Conservation (phyloP, 2,329 filamentous ascomycete genomes). For the Sporothrix phasma region DNA sequence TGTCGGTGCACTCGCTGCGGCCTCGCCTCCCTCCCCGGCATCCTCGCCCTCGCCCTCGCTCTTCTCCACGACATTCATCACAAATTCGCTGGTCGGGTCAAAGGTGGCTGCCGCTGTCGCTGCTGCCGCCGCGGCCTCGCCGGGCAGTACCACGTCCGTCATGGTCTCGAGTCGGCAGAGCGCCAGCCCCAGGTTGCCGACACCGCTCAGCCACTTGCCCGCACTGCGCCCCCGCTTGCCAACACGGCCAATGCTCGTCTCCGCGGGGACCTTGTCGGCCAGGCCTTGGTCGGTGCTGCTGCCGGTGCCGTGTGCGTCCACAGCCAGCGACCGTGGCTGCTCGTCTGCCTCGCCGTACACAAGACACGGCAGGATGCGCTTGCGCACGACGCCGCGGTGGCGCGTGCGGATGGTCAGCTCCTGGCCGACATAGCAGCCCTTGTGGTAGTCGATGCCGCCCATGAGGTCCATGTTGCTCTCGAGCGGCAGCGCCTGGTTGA, state of each 20-base stretch:
- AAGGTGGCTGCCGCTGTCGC: conserved; percentile 52
- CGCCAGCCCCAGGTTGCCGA: conserved; percentile 75
- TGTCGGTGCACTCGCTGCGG: conserved; percentile 33
- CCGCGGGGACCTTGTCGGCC: conserved; percentile 32
- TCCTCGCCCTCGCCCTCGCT: conserved; percentile 26
- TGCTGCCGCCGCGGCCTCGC: conserved; percentile 52
- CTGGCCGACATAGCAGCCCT: conserved; percentile 95
- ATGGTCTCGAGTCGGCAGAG: conserved; percentile 83
- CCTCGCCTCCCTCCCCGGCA: conserved; percentile 26
- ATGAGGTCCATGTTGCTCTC: conserved; percentile 85
- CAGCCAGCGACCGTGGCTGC: conserved; percentile 23
- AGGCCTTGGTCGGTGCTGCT: conserved; percentile 26
- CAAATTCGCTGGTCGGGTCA: conserved; percentile 51
- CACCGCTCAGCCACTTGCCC: conserved; percentile 68
- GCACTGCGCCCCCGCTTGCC: conserved; percentile 56
- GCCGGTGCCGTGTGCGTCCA: conserved; percentile 40
- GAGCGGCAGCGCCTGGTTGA: conserved; percentile 65
- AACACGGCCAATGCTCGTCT: conserved; percentile 40
- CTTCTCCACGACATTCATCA: conserved; percentile 28
- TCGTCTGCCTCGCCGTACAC: conserved; percentile 48
- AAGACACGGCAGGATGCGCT: conserved; percentile 73
- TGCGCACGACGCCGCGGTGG: conserved; percentile 87
- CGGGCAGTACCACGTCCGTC: conserved; percentile 65
- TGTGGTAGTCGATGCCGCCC: conserved; percentile 80
- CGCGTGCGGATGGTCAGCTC: conserved; percentile 93